Evolutionary conservation across 495 filamentous ascomycete species (phyloP).

Genomic region (Neurospora discreta): DNA sequence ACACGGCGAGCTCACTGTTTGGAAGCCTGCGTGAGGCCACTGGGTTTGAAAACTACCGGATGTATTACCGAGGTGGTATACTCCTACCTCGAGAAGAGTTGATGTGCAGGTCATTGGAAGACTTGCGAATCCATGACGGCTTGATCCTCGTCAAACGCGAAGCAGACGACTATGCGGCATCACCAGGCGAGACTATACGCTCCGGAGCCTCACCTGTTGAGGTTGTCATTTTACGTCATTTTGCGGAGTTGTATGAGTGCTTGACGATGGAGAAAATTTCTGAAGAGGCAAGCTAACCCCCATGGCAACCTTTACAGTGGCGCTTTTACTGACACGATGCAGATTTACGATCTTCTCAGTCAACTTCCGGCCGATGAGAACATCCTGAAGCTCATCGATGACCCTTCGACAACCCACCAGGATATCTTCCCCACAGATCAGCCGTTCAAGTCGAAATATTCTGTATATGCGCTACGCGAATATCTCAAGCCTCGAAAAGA

Average conservation of each 20-base stretch:
- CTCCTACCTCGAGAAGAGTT: constrained; percentile 37
- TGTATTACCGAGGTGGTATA: constrained; percentile 36
- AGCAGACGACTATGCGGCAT: constrained; percentile 23
- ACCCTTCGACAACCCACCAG: constrained; percentile 37
- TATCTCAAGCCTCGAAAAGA: constrained; percentile 20
- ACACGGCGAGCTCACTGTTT: constrained; percentile 55
- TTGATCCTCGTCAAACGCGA: constrained; percentile 48
- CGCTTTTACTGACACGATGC: constrained; percentile 14
- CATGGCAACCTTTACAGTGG: not conserved
- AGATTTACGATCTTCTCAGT: constrained; percentile 66
- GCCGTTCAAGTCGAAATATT: constrained; percentile 68
- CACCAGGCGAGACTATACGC: constrained; percentile 19
- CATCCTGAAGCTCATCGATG: constrained; percentile 47
- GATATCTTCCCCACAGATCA: constrained; percentile 57
- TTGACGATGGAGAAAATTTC: constrained; percentile 63
- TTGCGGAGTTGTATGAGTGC: constrained; percentile 73
- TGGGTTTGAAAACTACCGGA: constrained; percentile 58
- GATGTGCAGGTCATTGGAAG: constrained; percentile 42
- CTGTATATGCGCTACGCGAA: constrained; percentile 49
- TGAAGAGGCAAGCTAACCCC: constrained; percentile 40
- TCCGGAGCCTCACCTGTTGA: constrained; percentile 48
- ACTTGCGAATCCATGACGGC: constrained; percentile 47
- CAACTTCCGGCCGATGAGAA: constrained; percentile 60
- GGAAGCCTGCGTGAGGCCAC: constrained; percentile 53
- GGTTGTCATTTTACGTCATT: constrained; percentile 69